Evolutionary conservation across 2,329 filamentous ascomycete genomes (phyloP).

Genomic region (Didymella segeticola): DNA sequence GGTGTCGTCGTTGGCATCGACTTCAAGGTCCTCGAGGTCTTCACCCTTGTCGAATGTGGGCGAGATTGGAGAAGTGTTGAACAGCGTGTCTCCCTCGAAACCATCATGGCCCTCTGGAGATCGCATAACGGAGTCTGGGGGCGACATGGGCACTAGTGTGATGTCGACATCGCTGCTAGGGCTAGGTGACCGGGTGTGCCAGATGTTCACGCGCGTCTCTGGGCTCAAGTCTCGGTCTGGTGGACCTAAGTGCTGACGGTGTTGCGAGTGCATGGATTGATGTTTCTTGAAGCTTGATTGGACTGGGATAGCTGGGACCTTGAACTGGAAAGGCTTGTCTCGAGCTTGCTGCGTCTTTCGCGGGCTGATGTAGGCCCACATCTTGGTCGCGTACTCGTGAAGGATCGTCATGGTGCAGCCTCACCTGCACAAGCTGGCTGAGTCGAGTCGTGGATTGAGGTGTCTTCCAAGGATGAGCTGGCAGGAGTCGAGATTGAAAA

Average conservation of each 20-base stretch:
- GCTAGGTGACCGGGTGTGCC: constrained; percentile 34
- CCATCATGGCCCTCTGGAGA: constrained; percentile 20
- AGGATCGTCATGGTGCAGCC: constrained; percentile 39
- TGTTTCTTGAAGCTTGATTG: constrained; percentile 8
- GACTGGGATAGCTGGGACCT: constrained; percentile 36
- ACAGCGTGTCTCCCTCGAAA: constrained; percentile 42
- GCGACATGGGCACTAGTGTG: constrained; percentile 39
- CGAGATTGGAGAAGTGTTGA: constrained; percentile 13
- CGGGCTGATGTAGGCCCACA: constrained; percentile 54
- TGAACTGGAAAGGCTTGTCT: constrained; percentile 49
- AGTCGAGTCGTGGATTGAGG: background rate
- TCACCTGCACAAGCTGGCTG: background rate
- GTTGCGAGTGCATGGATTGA: too few species aligned
- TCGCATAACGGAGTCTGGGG: constrained; percentile 33
- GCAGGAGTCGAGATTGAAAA: background rate
- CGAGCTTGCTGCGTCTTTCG: constrained; percentile 48
- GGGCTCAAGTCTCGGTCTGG: constrained; percentile 44
- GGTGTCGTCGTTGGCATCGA: constrained; percentile 48
- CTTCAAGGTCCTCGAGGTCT: constrained; percentile 26
- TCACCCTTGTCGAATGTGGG: constrained; percentile 12
- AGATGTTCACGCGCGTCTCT: constrained; percentile 30
- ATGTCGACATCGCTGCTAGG: constrained; percentile 28
- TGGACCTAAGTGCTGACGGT: constrained; percentile 2
- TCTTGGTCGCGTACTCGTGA: constrained; percentile 41
- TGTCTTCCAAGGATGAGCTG: background rate